A percentile compares a stretch with the other conserved stretches of the same genome.
Evolutionary conservation across 495 filamentous ascomycete genomes (phyloP).

Genomic region (Lichenothelia convexa): DNA sequence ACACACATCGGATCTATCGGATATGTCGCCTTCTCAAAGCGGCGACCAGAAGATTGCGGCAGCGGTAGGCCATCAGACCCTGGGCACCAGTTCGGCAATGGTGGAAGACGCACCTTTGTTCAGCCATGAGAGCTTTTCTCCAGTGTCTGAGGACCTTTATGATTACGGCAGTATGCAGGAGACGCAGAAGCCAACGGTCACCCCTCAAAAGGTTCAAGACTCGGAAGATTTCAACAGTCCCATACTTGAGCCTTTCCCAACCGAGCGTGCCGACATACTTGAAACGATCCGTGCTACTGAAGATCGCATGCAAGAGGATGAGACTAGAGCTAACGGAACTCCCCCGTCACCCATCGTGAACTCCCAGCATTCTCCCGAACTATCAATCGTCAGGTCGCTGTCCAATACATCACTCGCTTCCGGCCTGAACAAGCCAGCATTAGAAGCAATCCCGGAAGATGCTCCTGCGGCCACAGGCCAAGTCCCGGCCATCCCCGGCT

Average conservation of each 20-base stretch:
- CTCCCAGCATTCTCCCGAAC: background rate
- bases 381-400: background rate
- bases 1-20: constrained; percentile 5
- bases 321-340: background rate
- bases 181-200: background rate
- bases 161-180: no score
- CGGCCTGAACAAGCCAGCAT: background rate
- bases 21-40: background rate
- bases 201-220: constrained; percentile 1
- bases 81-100: background rate
- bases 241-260: constrained; percentile 10
- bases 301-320: background rate
- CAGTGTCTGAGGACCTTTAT: background rate
- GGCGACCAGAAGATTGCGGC: background rate
- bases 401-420: background rate
- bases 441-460: background rate
- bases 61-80: background rate
- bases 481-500: background rate
- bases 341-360: background rate
- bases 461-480: background rate
- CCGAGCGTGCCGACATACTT: constrained; percentile 5
- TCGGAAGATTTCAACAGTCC: constrained; percentile 6
- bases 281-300: constrained; percentile 5
- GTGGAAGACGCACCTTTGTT: background rate
- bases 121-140: constrained; percentile 1